phyloP scores from a whole-genome alignment of 2,329 filamentous ascomycete genomes.

The Periglandula ipomoeae region DNA sequence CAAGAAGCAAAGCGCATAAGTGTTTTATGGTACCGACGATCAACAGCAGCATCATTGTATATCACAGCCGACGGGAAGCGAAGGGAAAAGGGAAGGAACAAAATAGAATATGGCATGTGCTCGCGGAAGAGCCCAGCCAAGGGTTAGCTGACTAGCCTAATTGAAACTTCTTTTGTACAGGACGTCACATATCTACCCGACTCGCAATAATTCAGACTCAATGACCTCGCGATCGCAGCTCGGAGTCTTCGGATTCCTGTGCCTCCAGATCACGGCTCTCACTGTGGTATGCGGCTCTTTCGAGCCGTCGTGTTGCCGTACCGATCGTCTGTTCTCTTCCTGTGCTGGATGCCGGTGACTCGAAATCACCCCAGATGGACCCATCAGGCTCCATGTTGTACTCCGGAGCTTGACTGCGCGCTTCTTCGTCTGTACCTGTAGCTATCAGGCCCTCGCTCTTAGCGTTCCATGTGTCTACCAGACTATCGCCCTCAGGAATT shows the following conservation, averaged over 20 bases:
- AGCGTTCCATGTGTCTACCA: neutral
- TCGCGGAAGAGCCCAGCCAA: neutral
- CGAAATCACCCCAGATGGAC: constrained; percentile 6
- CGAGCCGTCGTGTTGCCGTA: constrained; percentile 11
- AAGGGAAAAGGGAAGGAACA: constrained; percentile 8
- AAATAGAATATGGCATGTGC: constrained; percentile 10
- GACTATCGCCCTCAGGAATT: neutral
- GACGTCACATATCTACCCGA: neutral
- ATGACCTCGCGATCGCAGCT: neutral
- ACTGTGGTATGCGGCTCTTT: constrained; percentile 3
- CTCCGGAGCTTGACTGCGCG: neutral
- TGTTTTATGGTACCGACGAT: neutral
- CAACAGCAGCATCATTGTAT: constrained; percentile 14
- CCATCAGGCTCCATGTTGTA: neutral
- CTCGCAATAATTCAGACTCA: neutral
- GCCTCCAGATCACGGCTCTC: constrained; percentile 10
- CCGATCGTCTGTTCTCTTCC: constrained; percentile 14
- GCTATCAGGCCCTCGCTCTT: neutral
- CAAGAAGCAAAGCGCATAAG: constrained; percentile 39
- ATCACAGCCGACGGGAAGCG: constrained; percentile 16
- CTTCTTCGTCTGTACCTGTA: neutral
- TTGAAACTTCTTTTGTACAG: neutral
- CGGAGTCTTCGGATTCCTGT: constrained; percentile 9
- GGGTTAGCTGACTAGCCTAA: constrained; percentile 3
- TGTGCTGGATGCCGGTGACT: constrained; percentile 14